Evolutionary conservation across 2,329 filamentous ascomycete species (phyloP).

Genomic region (Tolypocladium inflatum): DNA sequence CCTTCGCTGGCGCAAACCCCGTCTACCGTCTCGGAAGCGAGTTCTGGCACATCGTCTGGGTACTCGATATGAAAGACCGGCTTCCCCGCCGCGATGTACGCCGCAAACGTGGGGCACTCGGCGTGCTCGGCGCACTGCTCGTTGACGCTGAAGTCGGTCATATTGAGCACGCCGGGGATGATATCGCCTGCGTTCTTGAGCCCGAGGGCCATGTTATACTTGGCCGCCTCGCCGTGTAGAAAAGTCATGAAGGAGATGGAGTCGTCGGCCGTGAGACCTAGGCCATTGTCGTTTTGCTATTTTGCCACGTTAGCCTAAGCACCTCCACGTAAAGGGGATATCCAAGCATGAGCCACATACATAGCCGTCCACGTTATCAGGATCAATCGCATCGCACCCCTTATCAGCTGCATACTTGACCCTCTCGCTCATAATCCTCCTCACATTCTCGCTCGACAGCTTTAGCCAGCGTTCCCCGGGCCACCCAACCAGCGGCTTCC

Average conservation of each 20-base stretch:
- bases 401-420: conserved; percentile 51
- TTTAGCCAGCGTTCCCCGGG: conserved; percentile 58
- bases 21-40: conserved; percentile 21
- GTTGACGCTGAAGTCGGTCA: conserved; percentile 58
- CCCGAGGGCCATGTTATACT: conserved; percentile 49
- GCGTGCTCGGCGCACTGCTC: conserved; percentile 55
- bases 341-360: conserved; percentile 15
- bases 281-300: conserved; percentile 50
- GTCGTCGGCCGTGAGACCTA: conserved; percentile 46
- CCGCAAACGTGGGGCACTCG: conserved; percentile 48
- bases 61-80: conserved; percentile 70
- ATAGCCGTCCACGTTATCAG: conserved; percentile 62
- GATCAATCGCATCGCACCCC: conserved; percentile 60
- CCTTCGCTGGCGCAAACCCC: conserved; percentile 36
- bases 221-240: conserved; percentile 43
- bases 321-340: no score
- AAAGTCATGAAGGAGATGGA: conserved; percentile 51
- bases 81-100: conserved; percentile 51
- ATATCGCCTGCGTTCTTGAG: conserved; percentile 61
- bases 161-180: conserved; percentile 33
- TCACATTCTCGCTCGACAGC: conserved; percentile 44
- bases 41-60: conserved; percentile 36
- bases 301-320: not conserved
- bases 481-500: conserved; percentile 54
- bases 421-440: conserved; percentile 53